Evolutionary conservation across 2,329 filamentous ascomycete genomes (phyloP), one percentile per base, ranked within the genome.

Genomic region (Paramyrothecium sp.): DNA sequence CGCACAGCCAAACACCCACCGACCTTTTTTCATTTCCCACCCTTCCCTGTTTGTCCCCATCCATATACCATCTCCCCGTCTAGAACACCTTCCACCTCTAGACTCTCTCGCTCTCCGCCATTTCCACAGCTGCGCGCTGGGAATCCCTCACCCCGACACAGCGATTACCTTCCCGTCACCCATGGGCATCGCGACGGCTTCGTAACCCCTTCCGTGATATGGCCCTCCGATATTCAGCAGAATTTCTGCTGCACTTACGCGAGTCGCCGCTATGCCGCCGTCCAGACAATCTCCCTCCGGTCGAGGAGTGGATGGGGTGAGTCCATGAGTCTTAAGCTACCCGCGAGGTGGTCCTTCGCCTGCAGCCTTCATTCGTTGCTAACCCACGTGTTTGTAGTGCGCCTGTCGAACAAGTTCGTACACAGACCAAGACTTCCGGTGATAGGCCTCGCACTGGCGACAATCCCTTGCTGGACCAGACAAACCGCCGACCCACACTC

Each of bases 261-360:
- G 81, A 89, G 59, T 97, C 94, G 62, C 92, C 92, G 63, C 81
- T 97, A 73, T 92, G 92, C 69, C 79, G 83, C 66, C 96, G 91
- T 75, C 94, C 94, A 51, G 79, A 88, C 61, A 84, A 82, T 62
- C 82, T 97, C 50, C 93, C 92, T 63, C 89, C 92, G 23, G 84
- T 89, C 61, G 92, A 96, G 77, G 91, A 96, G 80, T 98, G 93
- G 93, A 96, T 97, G 92, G 92, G 94, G 90, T 96, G 81, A 71
- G 85, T 75, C 55, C 56, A 54, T 49, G 51, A 23, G 34, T 57
- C 33, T 55, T 54, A 51, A 44, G 56, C 52, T 51, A 52, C 52
- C 60, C 60, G 50, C 57, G 57, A 59, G 56, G 61, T 10, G 26
- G 10, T 10, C 26, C 26, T 30, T 30, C 26, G 26, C 26, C 4